Conservation (phyloP, 2,329 filamentous ascomycete species). For the Microascus cirrosus region DNA sequence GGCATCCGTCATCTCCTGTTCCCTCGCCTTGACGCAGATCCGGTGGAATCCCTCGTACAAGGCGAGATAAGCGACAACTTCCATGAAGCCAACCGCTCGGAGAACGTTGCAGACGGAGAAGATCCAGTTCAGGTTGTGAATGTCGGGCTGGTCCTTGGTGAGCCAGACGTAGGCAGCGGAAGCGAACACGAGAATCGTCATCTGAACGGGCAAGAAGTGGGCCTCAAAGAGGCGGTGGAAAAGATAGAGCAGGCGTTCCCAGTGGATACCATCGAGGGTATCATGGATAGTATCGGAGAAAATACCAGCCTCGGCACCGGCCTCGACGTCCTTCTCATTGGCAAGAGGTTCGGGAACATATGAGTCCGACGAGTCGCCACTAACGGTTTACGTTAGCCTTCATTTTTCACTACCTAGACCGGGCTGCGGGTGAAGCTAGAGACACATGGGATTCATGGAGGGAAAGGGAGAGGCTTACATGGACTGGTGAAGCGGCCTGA, state of each 20-base stretch:
- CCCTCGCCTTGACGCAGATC: constrained; percentile 45
- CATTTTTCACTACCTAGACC: neutral
- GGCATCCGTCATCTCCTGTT: constrained; percentile 55
- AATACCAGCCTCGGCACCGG: constrained; percentile 33
- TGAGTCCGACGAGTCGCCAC: constrained; percentile 30
- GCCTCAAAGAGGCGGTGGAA: constrained; percentile 62
- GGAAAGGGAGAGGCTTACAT: constrained; percentile 15
- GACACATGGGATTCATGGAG: neutral
- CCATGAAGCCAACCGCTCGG: constrained; percentile 49
- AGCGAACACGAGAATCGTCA: constrained; percentile 51
- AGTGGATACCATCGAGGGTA: constrained; percentile 38
- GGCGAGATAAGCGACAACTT: constrained; percentile 51
- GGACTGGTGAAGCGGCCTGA: constrained; percentile 43
- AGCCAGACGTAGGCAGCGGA: constrained; percentile 49
- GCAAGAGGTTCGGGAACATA: constrained; percentile 36
- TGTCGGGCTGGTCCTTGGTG: constrained; percentile 36
- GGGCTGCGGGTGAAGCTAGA: neutral
- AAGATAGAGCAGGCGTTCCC: constrained; percentile 44
- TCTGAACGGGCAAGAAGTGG: constrained; percentile 60
- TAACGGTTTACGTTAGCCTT: constrained; percentile 9
- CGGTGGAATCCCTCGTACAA: constrained; percentile 59
- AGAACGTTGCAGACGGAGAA: constrained; percentile 49
- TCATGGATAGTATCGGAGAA: constrained; percentile 44
- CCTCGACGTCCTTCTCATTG: constrained; percentile 24
- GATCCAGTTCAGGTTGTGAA: constrained; percentile 44